Base-by-base conservation (phyloP, 352 stramenopile genomes). In the Phytopythium delawarense region DNA sequence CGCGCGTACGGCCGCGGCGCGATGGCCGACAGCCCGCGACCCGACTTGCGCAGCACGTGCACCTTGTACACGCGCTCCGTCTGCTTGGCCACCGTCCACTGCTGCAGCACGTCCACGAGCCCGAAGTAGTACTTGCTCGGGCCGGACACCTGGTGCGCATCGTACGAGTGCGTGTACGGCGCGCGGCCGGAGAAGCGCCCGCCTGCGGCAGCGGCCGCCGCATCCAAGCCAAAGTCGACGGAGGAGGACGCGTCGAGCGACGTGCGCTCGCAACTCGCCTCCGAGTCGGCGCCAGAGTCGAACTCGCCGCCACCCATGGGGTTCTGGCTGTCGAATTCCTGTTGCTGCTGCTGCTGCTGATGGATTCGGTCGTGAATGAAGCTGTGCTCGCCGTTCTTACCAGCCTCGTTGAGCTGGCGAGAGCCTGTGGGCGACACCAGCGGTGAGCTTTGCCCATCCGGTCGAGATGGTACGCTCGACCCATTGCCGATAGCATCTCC, bases 51-150 rank as follows among this genome's bases (percentile, higher is more conserved):
- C 4, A 95, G 71, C 34, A 97, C 71, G 49, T 83, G 72, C 28
- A 94, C 82, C 52, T 97, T 97, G 67, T 94, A 94, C 15, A 81
- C 67, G 52, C 83, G 82, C 67, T 97, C 90, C 6, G 73, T 56
- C 44, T 88, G 79, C 61, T 97, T 97, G 0, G 63, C 40, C 0
- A 93, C 59, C 7, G 86, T 96, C 87, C 87, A 97, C 61, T 87
- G 74, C 71, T 97, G 90, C 48, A 97, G 66, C 15, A 97, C 89
- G 59, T 97, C 90, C 2, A 97, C 92, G 6, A 97, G 68, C 0
- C 90, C 90, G 53, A 97, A 85, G 79, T 96, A 96, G 59, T 96
- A 97, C 57, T 79, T 81, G 61, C 87, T 93, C 20, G 89, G 87
- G 0, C 87, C 88, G 1, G 87, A 92, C 3, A 96, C 84, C 55